These are phyloP conservation scores for Sporothrix protearum DNA, from an alignment of 2,329 filamentous ascomycete genomes.

Conservation along the genomic window DNA sequence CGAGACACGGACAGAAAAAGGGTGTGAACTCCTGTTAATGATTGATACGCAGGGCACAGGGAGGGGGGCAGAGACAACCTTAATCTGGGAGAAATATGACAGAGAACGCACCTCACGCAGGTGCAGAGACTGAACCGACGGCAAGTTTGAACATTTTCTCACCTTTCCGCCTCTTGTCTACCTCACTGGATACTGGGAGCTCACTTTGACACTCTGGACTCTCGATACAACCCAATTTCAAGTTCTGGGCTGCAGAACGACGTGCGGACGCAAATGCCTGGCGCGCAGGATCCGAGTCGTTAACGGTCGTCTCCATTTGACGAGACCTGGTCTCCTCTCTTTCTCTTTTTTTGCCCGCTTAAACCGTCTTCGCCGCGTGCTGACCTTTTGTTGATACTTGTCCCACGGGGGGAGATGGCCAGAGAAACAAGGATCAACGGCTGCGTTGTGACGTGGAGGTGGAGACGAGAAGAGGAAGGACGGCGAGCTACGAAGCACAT, in stretches of 20 bases:
- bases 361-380: not conserved
- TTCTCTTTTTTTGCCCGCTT: not conserved
- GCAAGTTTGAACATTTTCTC: not conserved
- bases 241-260: not conserved
- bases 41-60: not conserved
- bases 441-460: not conserved
- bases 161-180: not conserved
- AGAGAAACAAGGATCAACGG: constrained; percentile 1
- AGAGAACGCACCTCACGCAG: not conserved
- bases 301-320: not conserved
- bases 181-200: too few species aligned
- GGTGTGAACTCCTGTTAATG: not conserved
- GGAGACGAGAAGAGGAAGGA: not conserved
- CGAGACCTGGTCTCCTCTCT: not conserved
- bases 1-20: not conserved
- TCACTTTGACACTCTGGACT: not conserved
- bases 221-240: not conserved
- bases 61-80: constrained; percentile 1
- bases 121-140: not conserved
- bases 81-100: not conserved
- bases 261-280: not conserved
- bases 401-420: not conserved
- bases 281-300: not conserved
- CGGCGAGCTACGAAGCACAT: too few species aligned
- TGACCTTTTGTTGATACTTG: not conserved